Conservation (phyloP, 179 eudicot genomes). For the Drosera spatulata region DNA sequence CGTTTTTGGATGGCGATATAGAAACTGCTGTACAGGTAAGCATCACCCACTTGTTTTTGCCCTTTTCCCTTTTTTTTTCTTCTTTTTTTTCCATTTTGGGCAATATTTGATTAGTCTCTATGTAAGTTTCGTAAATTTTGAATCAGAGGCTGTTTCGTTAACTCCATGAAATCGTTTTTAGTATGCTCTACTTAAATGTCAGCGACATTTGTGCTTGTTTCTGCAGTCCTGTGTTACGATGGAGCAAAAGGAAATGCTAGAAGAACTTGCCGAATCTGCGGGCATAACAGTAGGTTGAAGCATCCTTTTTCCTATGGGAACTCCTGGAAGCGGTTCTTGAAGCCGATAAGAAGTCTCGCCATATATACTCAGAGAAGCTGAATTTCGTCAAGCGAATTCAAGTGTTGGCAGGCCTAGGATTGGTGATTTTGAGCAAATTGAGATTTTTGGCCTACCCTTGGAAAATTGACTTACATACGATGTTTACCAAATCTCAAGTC, state of each 20-base stretch:
- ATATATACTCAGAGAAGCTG: too few species aligned
- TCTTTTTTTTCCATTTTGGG: background rate
- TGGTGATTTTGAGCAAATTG: too few species aligned
- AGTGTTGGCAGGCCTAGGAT: too few species aligned
- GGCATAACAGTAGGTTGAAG: slow-evolving; percentile 17
- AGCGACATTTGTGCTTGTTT: background rate
- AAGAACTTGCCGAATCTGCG: slow-evolving; percentile 75
- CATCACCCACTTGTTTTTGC: background rate
- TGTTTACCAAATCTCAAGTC: too few species aligned
- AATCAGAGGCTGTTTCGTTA: background rate
- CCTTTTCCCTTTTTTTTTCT: too few species aligned
- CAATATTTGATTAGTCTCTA: background rate
- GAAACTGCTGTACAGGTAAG: slow-evolving; percentile 88
- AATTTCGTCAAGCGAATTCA: too few species aligned
- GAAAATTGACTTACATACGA: too few species aligned
- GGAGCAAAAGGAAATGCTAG: slow-evolving; percentile 82
- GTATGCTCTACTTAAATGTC: background rate
- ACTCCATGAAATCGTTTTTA: background rate
- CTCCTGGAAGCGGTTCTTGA: too few species aligned
- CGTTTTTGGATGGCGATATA: slow-evolving; percentile 74
- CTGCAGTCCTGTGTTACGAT: slow-evolving; percentile 68
- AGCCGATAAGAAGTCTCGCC: too few species aligned
- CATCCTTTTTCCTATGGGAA: too few species aligned
- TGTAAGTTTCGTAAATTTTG: too few species aligned
- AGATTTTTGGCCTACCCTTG: too few species aligned